Evolutionary conservation across 2,329 filamentous ascomycete species (phyloP).

Genomic region (Aspergillus ruber): DNA sequence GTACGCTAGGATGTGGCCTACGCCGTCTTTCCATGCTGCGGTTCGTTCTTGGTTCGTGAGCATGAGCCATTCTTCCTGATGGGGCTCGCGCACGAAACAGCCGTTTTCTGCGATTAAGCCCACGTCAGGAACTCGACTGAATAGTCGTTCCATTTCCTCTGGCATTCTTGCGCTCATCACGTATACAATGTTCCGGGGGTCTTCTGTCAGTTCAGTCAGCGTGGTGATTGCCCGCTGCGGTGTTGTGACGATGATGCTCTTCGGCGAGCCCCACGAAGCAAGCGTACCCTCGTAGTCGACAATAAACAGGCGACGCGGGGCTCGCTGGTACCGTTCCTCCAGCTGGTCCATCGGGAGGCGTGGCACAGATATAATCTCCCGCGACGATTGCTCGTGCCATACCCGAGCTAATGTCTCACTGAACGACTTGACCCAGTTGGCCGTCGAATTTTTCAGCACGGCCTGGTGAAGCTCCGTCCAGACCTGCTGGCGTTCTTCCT

Average conservation of each 20-base stretch:
- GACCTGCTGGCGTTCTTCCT: conserved; percentile 64
- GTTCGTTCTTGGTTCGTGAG: conserved; percentile 68
- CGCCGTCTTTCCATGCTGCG: conserved; percentile 72
- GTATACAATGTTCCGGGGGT: conserved; percentile 79
- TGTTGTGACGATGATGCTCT: conserved; percentile 76
- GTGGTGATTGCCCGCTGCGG: conserved; percentile 79
- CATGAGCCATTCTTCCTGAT: conserved; percentile 65
- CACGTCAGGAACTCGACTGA: conserved; percentile 73
- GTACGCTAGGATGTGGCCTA: conserved; percentile 76
- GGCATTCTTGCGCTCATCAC: conserved; percentile 87
- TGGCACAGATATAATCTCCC: conserved; percentile 79
- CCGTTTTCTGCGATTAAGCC: conserved; percentile 94
- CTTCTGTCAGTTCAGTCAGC: conserved; percentile 71
- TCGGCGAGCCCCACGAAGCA: conserved; percentile 77
- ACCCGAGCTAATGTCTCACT: conserved; percentile 63
- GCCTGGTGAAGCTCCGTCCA: conserved; percentile 69
- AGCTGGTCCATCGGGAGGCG: conserved; percentile 67
- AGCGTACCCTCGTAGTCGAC: conserved; percentile 92
- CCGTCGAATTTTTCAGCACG: conserved; percentile 75
- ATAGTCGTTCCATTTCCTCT: conserved; percentile 80
- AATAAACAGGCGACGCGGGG: conserved; percentile 70
- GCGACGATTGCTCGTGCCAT: conserved; percentile 76
- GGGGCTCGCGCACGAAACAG: conserved; percentile 73
- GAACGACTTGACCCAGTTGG: conserved; percentile 78
- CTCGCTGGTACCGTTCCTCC: conserved; percentile 57